Evolutionary conservation across 208 protist species (phyloP).

Genomic region (Vickermania ingenoplastis): DNA sequence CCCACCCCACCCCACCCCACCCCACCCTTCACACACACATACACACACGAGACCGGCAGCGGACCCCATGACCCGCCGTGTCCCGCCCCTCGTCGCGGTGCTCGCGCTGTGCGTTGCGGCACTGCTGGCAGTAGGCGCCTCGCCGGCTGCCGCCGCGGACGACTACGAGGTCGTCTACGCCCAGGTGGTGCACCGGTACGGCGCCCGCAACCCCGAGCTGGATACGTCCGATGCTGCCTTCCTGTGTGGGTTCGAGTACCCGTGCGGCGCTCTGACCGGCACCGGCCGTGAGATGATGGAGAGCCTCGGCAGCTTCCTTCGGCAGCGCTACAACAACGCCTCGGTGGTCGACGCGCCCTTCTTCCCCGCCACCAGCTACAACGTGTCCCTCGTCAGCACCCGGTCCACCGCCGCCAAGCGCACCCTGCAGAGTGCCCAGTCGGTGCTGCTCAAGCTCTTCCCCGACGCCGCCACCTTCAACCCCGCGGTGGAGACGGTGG

Average conservation of each 20-base stretch:
- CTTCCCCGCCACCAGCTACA: conserved; percentile 7
- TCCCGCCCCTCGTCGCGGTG: not conserved
- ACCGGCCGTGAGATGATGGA: conserved; percentile 11
- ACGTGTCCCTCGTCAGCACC: conserved; percentile 6
- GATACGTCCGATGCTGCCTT: conserved; percentile 4
- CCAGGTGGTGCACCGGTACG: conserved; percentile 22
- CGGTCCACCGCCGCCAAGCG: conserved; percentile 14
- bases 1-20: no score
- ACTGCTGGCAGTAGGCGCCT: no score
- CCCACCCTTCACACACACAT: no score
- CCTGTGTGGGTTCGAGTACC: conserved; percentile 9
- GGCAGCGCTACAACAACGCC: conserved; percentile 5
- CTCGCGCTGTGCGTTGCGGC: not conserved
- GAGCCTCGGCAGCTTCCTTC: conserved; percentile 12
- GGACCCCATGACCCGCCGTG: not conserved
- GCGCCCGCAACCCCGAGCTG: conserved; percentile 9
- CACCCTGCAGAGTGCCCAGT: conserved; percentile 15
- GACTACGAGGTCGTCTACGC: conserved; percentile 5
- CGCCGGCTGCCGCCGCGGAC: not conserved
- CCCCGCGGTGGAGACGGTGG: conserved; percentile 10
- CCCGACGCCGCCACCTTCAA: conserved; percentile 8
- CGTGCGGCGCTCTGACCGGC: conserved; percentile 13
- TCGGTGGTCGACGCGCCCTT: not conserved
- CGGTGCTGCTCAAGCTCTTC: conserved; percentile 12
- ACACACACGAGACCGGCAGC: not conserved